Conservation (phyloP, 1,284 basidiomycete species). For the Pterulicium gracile region DNA sequence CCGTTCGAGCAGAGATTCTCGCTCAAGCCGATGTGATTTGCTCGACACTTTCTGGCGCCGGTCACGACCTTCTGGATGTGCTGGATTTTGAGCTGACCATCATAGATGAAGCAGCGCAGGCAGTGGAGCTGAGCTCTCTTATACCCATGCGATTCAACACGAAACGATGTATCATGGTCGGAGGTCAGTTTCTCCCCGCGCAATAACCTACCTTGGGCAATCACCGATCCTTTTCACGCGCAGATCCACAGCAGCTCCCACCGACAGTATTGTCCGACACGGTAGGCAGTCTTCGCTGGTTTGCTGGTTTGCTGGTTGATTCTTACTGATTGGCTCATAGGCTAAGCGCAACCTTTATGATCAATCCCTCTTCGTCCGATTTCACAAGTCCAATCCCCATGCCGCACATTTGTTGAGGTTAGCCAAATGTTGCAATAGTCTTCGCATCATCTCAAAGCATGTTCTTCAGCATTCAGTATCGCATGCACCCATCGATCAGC, state of each 20-base stretch:
- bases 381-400: conserved; percentile 71
- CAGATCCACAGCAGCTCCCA: conserved; percentile 91
- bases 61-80: conserved; percentile 78
- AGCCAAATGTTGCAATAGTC: conserved; percentile 12
- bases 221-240: conserved; percentile 17
- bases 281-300: conserved; percentile 25
- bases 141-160: conserved; percentile 88
- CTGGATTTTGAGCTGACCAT: conserved; percentile 94
- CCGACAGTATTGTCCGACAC: conserved; percentile 91
- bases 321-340: conserved; percentile 19
- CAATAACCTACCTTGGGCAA: conserved; percentile 1
- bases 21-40: conserved; percentile 91
- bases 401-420: conserved; percentile 88
- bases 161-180: conserved; percentile 86
- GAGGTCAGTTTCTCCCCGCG: conserved; percentile 39
- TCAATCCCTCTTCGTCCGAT: conserved; percentile 88
- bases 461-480: conserved; percentile 82
- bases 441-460: conserved; percentile 8
- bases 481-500: conserved; percentile 98
- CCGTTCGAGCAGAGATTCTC: conserved; percentile 68
- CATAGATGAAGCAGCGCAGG: conserved; percentile 98
- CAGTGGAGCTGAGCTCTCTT: conserved; percentile 92
- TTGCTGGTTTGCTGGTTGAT: not conserved
- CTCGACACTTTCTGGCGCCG: conserved; percentile 86
- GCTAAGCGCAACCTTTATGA: conserved; percentile 79